Percentiles rank a stretch among this genome's conserved stretches.
phyloP scores from a whole-genome alignment of 2,329 filamentous ascomycete genomes.

The Xenosphaeropsis pyriputrescens region DNA sequence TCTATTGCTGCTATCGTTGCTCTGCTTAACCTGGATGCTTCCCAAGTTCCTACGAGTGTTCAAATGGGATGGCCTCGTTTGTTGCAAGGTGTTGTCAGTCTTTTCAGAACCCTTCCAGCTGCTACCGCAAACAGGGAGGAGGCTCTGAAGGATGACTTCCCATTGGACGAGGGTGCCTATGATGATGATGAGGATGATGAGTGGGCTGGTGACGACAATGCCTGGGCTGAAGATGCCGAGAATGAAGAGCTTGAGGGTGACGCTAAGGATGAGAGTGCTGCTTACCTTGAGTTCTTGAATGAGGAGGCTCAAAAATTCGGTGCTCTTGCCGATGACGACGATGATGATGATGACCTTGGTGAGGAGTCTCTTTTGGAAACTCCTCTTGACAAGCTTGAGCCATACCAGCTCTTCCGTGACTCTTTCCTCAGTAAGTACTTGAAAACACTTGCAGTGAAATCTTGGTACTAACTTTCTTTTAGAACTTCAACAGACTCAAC shows the following conservation, averaged over 20 bases:
- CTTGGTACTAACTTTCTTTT: slow-evolving; percentile 5
- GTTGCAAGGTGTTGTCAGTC: slow-evolving; percentile 71
- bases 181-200: slow-evolving; percentile 62
- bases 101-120: slow-evolving; percentile 82
- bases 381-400: slow-evolving; percentile 87
- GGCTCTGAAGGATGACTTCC: slow-evolving; percentile 77
- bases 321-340: slow-evolving; percentile 44
- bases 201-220: slow-evolving; percentile 67
- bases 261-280: slow-evolving; percentile 77
- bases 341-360: slow-evolving; percentile 75
- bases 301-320: slow-evolving; percentile 87
- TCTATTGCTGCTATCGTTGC: slow-evolving; percentile 88
- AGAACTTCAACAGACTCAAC: slow-evolving; percentile 85
- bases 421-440: slow-evolving; percentile 59
- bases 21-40: slow-evolving; percentile 63
- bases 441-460: neutral
- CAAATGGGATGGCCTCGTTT: slow-evolving; percentile 91
- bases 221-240: slow-evolving; percentile 61
- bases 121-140: slow-evolving; percentile 90
- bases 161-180: slow-evolving; percentile 46
- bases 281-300: slow-evolving; percentile 91
- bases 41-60: slow-evolving; percentile 81
- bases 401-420: slow-evolving; percentile 77
- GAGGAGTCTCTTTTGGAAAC: slow-evolving; percentile 93
- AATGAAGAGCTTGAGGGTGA: slow-evolving; percentile 42